phyloP scores from a whole-genome alignment of 1,139 yeast genomes.

The Taphrina pruni region DNA sequence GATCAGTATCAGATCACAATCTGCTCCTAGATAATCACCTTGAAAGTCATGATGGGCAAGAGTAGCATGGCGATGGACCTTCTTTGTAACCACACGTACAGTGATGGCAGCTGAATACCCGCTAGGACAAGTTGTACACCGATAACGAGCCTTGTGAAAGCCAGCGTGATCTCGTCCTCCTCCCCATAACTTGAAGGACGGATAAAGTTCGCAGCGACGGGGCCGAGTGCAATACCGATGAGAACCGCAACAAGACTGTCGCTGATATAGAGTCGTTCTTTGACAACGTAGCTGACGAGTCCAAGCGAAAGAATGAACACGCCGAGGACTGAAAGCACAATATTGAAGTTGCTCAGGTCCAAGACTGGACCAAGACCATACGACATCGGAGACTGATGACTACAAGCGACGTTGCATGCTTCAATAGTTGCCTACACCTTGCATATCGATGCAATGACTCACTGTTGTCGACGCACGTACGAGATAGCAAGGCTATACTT shows the following conservation, averaged over 20 bases:
- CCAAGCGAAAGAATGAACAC: constrained; percentile 50
- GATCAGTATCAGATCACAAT: too few species aligned
- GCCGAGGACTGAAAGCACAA: constrained; percentile 50
- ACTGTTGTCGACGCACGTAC: not conserved
- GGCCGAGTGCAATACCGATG: constrained; percentile 48
- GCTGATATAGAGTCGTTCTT: constrained; percentile 49
- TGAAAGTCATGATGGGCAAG: constrained; percentile 55
- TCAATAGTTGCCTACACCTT: not conserved
- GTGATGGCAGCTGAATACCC: constrained; percentile 56
- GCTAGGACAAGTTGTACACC: constrained; percentile 56
- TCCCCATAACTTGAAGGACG: constrained; percentile 48
- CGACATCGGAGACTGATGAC: not conserved
- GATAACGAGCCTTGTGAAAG: constrained; percentile 54
- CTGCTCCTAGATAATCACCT: constrained; percentile 42
- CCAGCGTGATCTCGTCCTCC: constrained; percentile 49
- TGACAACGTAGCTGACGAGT: constrained; percentile 48
- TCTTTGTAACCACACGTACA: constrained; percentile 52
- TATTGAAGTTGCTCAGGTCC: constrained; percentile 49
- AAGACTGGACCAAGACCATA: constrained; percentile 42
- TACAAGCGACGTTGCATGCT: not conserved
- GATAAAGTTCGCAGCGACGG: constrained; percentile 47
- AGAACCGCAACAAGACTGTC: constrained; percentile 49
- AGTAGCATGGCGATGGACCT: constrained; percentile 52
- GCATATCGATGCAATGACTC: not conserved
- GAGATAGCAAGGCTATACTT: too few species aligned